Percentiles rank a stretch among this genome's conserved stretches.
phyloP scores from a whole-genome alignment of 2,329 filamentous ascomycete genomes.

The Fusarium algeriense region DNA sequence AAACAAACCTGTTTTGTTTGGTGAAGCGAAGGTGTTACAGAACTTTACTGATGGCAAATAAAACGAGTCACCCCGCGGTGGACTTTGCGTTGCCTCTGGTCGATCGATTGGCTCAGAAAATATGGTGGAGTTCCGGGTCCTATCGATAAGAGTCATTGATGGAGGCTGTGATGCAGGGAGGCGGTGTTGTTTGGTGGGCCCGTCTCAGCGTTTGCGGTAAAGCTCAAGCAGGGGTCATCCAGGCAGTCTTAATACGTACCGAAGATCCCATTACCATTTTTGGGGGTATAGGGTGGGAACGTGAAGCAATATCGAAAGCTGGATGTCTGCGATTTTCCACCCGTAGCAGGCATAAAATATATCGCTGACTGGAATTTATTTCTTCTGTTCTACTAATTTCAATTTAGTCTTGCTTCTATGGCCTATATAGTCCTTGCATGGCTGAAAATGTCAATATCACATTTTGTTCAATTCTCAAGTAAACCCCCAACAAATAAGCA shows the following conservation, averaged over 20 bases:
- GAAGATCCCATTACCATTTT: background rate
- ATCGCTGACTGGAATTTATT: no score
- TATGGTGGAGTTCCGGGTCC: constrained; percentile 2
- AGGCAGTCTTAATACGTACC: constrained; percentile 6
- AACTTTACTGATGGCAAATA: constrained; percentile 28
- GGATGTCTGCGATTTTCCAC: background rate
- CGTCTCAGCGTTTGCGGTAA: background rate
- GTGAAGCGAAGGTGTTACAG: background rate
- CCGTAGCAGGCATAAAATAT: background rate
- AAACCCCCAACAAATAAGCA: fast-evolving
- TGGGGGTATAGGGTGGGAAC: constrained; percentile 23
- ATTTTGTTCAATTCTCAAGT: background rate
- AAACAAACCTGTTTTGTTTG: background rate
- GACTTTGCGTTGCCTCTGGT: constrained; percentile 1
- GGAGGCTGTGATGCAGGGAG: constrained; percentile 1
- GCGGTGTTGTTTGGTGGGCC: constrained; percentile 8
- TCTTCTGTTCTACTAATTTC: background rate
- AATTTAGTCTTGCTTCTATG: background rate
- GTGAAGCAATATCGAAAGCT: background rate
- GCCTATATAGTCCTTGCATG: background rate
- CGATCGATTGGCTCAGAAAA: constrained; percentile 25
- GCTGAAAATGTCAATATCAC: background rate
- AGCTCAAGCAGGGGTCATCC: background rate
- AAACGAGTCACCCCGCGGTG: constrained; percentile 38
- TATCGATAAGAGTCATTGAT: constrained; percentile 35